Base-by-base conservation (phyloP, 495 filamentous ascomycete genomes). In the Hypoxylon trugodes region DNA sequence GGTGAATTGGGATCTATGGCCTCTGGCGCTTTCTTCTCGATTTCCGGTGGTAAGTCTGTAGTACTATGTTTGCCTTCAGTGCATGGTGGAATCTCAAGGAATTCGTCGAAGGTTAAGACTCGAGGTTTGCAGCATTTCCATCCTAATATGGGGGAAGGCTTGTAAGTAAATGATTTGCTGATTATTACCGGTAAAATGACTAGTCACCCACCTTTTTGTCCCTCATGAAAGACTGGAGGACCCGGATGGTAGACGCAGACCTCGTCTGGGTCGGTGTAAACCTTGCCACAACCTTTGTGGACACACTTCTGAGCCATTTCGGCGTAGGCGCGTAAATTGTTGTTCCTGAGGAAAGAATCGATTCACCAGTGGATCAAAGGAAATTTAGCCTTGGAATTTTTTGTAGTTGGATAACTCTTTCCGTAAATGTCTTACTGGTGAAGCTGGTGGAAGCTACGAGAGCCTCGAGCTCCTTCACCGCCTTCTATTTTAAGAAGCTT, bases 81-180 rank as follows among this genome's bases (percentile, higher is more conserved):
- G 82, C 95, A 99, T 18, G 96, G 93, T 24, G 91, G 84, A 65
- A 99, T 98, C 43, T 83, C 74, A 69, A 98, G 90, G 81, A 99
- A 99, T 79, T 99, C 95, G 77, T 99, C 96, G 70, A 99, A 99
- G 46, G 94, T 97, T 65, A 99, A 84, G 64, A 98, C 92, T 75
- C 96, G 90, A 55, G 93, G 90, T 80, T 97, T 99, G 84, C 95
- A 99, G 80, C 95, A 99, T 81, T 96, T 97, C 95, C 95, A 99
- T 68, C 95, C 95, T 97, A 73, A 51, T 40, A 2, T 35, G 15
- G 24, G 6, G 33, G 32, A 37, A 18, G 15, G 22, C 24, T 0
- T 22, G 47, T 60, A 33, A 55, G 36, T 18, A 9, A 37, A 52
- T 46, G n/a, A 28, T 25, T 40, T 47, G 24, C 9, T 16, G 37